A percentile compares a stretch with the other conserved stretches of the same genome.
Evolutionary conservation across 768 basidiomycete genomes (phyloP).

Genomic region (Mycena amicta): DNA sequence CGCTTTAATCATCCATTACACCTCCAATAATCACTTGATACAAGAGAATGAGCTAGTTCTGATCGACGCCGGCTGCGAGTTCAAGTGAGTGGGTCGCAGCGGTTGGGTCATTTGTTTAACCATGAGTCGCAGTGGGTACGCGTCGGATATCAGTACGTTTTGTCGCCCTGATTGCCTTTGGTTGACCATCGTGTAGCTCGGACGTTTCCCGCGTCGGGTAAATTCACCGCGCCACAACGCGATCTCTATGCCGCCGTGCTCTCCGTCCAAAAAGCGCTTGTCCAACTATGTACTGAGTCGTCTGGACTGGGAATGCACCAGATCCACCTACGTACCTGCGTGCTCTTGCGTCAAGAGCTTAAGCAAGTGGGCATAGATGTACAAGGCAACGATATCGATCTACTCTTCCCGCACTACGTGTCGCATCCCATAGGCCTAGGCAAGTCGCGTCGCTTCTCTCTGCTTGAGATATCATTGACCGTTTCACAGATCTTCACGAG

Average conservation of each 20-base stretch:
- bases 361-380: conserved; percentile 76
- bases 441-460: neutral
- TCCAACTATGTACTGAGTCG: conserved; percentile 60
- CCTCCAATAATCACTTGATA: conserved; percentile 82
- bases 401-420: conserved; percentile 91
- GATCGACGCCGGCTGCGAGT: conserved; percentile 93
- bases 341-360: conserved; percentile 69
- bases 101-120: no score
- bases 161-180: conserved; percentile 1
- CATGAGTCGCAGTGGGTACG: conserved; percentile 68
- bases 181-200: conserved; percentile 47
- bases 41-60: conserved; percentile 74
- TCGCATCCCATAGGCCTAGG: conserved; percentile 93
- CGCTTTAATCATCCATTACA: conserved; percentile 92
- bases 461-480: neutral
- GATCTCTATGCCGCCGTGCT: conserved; percentile 86
- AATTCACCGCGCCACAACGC: conserved; percentile 75
- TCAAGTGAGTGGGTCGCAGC: conserved; percentile 75
- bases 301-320: conserved; percentile 65
- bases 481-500: conserved; percentile 80
- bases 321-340: conserved; percentile 75
- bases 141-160: conserved; percentile 85
- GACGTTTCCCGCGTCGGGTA: conserved; percentile 85
- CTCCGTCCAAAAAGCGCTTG: conserved; percentile 67
- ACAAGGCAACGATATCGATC: conserved; percentile 59